Evolutionary conservation across 768 basidiomycete species (phyloP), one percentile per base, ranked within the genome.

Genomic region (Termitomyces sp.): DNA sequence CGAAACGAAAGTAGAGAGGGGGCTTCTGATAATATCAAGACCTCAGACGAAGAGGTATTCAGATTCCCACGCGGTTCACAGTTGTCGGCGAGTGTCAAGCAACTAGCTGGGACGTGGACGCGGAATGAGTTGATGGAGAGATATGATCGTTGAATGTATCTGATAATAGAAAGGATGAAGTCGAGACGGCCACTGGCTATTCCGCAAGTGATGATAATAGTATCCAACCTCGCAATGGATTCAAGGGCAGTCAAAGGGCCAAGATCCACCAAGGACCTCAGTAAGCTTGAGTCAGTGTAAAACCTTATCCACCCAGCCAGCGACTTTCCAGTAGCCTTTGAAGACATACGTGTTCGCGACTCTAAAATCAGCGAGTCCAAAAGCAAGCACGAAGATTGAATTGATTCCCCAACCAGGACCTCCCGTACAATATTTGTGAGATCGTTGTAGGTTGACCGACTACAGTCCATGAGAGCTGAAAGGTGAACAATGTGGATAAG

Each of bases 161-260:
- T 61, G 58, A 98, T 90, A 39, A 90, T 66, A 25, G 73, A 71
- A 41, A 83, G 76, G n/a, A 92, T 77, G 42, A 86, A 62, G 29
- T 88, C 82, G 36, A 83, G 69, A 40, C 88, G 74, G 12, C 74
- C 73, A 16, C 76, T 91, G 22, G 84, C 76, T 2, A 86, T 83
- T 2, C 94, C 94, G 13, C 93, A 86, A 47, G 95, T 77, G 57
- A 98, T 85, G 58, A 98, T 85, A 1, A 88, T 86, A 59, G 76
- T 78, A 65, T 99, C 97, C 23, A 98, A 71, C 13, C 76, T 70
- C 5, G 74, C 72, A 36, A 98, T 79, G 22, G 79, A 74, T 42
- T 73, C 74, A 56, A 73, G 57, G 11, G 70, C 73, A 3, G 63
- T 59, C 3, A 64, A 59, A 29, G 62, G 49, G 32, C 64, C 41